Evolutionary conservation across 139 green algal species (phyloP), one percentile per base, ranked within the genome.

Genomic region (Haematococcus lacustris): DNA sequence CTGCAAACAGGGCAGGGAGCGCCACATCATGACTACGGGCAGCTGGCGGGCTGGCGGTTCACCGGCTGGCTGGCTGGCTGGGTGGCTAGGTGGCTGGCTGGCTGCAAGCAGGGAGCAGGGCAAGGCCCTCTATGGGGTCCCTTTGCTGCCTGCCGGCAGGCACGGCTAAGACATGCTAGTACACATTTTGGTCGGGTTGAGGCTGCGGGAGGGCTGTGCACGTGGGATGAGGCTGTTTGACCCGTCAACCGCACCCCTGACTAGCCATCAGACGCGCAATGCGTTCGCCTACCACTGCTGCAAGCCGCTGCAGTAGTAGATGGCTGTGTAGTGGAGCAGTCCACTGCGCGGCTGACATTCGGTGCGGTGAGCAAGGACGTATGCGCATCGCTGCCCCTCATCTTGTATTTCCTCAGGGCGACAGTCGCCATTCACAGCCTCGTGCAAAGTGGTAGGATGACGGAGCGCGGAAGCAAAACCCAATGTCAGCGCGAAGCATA

Each of bases 241-340:
- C 57, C 4, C 4, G 17, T 35, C 4, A 64, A 64, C n/a, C n/a
- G n/a, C n/a, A 7, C 3, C 4, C 53, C 53, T 35, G 38, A 17
- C 30, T 32, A 13, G 30, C 7, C 59, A 66, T 66, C 30, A 2
- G 17, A 25, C 53, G 53, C 53, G 13, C 17, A n/a, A 30, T 34
- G 53, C 17, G 53, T 3, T 25, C 13, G 17, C 63, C 30, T 26
- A 69, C 63, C 3, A 50, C 37, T 51, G n/a, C 63, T 69, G 63
- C 6, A 69, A 37, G 35, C 35, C 37, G 37, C 63, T 47, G 47
- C 67, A 72, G 41, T 72, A 72, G 43, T 72, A 72, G n/a, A 72
- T 63, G 2, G 9, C 47, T 5, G 64, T 30, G 67, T 72, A 72
- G 47, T 72, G 35, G 30, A 72, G 41, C 67, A 72, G 32, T 2